Percentiles rank a stretch among this genome's conserved stretches.
phyloP scores from a whole-genome alignment of 768 basidiomycete genomes.

The Terana coerulea region DNA sequence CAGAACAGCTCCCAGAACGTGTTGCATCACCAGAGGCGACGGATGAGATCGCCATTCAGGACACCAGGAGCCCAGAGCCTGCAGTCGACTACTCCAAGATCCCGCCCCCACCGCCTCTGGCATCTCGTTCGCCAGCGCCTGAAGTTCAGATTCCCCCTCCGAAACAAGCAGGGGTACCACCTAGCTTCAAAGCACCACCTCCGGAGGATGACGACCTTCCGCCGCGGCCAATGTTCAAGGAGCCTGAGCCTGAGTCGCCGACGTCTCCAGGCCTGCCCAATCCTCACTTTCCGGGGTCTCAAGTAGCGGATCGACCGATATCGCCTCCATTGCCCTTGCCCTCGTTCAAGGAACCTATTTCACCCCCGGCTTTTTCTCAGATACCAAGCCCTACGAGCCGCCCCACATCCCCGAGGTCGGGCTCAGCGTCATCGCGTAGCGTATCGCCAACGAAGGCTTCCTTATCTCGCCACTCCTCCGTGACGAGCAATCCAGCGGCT shows the following conservation, averaged over 20 bases:
- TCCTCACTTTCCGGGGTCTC: background rate
- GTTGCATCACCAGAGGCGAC: constrained; percentile 13
- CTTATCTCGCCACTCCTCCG: constrained; percentile 45
- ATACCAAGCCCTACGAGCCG: constrained; percentile 15
- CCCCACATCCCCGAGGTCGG: constrained; percentile 29
- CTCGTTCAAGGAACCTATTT: constrained; percentile 17
- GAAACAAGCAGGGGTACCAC: constrained; percentile 29
- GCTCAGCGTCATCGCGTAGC: constrained; percentile 22
- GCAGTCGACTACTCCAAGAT: constrained; percentile 9
- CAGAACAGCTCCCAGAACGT: constrained; percentile 3
- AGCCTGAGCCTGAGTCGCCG: constrained; percentile 28
- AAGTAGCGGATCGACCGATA: background rate
- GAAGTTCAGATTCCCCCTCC: background rate
- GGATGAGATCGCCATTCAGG: constrained; percentile 11
- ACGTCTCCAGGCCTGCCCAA: constrained; percentile 7
- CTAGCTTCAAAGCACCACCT: constrained; percentile 60
- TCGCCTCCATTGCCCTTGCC: constrained; percentile 17
- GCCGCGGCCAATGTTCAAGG: constrained; percentile 37
- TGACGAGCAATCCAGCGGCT: constrained; percentile 25
- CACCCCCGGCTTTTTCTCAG: constrained; percentile 33
- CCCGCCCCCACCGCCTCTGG: constrained; percentile 30
- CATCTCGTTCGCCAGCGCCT: constrained; percentile 16
- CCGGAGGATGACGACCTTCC: constrained; percentile 52
- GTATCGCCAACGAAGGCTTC: constrained; percentile 33
- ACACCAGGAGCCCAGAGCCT: constrained; percentile 3